Percentiles rank a stretch among this genome's conserved stretches.
Evolutionary conservation across 2,329 filamentous ascomycete genomes (phyloP).

Genomic region (Nemania diffusa): DNA sequence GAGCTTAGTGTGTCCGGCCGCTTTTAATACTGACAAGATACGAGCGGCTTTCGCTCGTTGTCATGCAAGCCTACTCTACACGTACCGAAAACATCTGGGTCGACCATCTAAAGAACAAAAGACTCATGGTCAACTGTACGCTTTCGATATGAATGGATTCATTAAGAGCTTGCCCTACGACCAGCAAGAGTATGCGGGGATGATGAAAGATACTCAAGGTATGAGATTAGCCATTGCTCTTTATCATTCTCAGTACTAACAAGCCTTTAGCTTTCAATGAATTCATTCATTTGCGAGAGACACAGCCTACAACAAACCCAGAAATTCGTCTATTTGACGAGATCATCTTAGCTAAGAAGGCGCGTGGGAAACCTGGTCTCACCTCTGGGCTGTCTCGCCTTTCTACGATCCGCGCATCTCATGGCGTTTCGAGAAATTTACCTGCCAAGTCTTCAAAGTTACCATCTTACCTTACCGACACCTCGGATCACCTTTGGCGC

Average conservation of each 20-base stretch:
- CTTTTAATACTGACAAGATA: slow-evolving; percentile 70
- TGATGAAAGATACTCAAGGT: slow-evolving; percentile 76
- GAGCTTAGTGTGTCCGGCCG: slow-evolving; percentile 70
- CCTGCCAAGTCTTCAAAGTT: slow-evolving; percentile 54
- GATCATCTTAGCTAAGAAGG: slow-evolving; percentile 81
- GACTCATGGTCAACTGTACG: slow-evolving; percentile 67
- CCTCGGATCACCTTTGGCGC: slow-evolving; percentile 82
- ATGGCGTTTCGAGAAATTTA: slow-evolving; percentile 59
- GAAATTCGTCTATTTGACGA: slow-evolving; percentile 83
- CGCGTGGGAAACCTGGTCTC: slow-evolving; percentile 71
- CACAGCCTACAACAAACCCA: slow-evolving; percentile 68
- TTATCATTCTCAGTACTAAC: slow-evolving; percentile 37
- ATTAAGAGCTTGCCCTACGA: slow-evolving; percentile 72
- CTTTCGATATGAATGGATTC: slow-evolving; percentile 74
- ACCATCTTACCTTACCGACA: slow-evolving; percentile 75
- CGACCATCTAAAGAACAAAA: slow-evolving; percentile 70
- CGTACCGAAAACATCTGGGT: slow-evolving; percentile 71
- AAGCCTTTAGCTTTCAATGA: slow-evolving; percentile 75
- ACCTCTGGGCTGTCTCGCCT: slow-evolving; percentile 72
- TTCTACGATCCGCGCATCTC: slow-evolving; percentile 67
- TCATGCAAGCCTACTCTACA: slow-evolving; percentile 73
- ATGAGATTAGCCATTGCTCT: slow-evolving; percentile 41
- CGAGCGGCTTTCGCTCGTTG: slow-evolving; percentile 73
- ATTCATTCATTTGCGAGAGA: slow-evolving; percentile 85
- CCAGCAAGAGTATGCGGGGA: slow-evolving; percentile 70